These are phyloP conservation scores for Leccinum rimulosum DNA, from an alignment of 768 basidiomycete genomes.

Conservation along the genomic window DNA sequence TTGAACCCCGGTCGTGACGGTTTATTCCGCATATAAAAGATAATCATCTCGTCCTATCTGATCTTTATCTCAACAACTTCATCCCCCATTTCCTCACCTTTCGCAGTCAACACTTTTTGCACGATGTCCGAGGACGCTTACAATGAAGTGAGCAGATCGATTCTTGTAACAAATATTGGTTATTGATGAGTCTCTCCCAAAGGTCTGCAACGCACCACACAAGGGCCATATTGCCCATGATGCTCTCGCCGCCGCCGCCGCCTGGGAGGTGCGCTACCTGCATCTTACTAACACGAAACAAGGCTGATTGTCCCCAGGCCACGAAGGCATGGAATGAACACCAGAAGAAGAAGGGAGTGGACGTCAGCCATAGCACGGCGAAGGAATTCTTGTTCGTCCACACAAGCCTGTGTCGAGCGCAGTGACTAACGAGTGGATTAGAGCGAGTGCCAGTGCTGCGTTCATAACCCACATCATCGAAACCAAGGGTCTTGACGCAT, in stretches of 20 bases:
- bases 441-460: slow-evolving; percentile 54
- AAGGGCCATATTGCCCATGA: slow-evolving; percentile 62
- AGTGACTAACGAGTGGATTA: slow-evolving; percentile 13
- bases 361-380: slow-evolving; percentile 48
- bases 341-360: slow-evolving; percentile 44
- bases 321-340: slow-evolving; percentile 64
- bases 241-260: slow-evolving; percentile 62
- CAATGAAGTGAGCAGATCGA: slow-evolving; percentile 17
- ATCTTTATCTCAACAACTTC: slow-evolving; percentile 15
- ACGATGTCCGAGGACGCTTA: slow-evolving; percentile 20
- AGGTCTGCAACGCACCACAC: slow-evolving; percentile 53
- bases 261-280: slow-evolving; percentile 49
- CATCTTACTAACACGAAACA: background rate
- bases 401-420: slow-evolving; percentile 1
- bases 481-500: slow-evolving; percentile 54
- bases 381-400: slow-evolving; percentile 49
- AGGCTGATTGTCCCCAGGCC: slow-evolving; percentile 40
- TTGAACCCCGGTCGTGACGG: background rate
- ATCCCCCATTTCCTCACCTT: background rate
- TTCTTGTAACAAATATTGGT: background rate
- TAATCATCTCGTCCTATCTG: background rate
- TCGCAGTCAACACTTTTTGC: background rate
- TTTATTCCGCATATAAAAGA: slow-evolving; percentile 15
- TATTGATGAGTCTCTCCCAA: slow-evolving; percentile 3
- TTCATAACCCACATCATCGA: slow-evolving; percentile 55